Evolutionary conservation across 2,329 filamentous ascomycete species (phyloP).

Genomic region (Pyricularia pennisetigena): DNA sequence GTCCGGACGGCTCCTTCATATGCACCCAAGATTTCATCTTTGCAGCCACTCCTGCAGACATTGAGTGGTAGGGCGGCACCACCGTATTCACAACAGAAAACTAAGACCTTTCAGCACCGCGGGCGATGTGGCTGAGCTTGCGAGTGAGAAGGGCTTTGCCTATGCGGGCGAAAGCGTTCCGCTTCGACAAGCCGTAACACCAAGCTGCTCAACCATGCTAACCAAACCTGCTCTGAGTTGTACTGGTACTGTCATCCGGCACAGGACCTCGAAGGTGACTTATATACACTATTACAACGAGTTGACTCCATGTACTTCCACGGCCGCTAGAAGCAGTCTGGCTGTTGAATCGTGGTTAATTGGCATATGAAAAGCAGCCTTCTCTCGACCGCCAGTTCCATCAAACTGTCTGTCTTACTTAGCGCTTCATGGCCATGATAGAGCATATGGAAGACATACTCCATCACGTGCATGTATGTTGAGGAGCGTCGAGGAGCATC

Average conservation of each 20-base stretch:
- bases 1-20: no score
- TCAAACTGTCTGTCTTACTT: constrained; percentile 72
- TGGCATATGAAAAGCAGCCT: background rate
- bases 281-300: background rate
- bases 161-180: background rate
- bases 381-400: constrained; percentile 49
- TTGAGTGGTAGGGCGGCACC: no score
- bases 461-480: no score
- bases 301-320: background rate
- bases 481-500: constrained; percentile 71
- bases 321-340: background rate
- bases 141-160: no score
- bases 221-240: background rate
- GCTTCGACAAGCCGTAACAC: background rate
- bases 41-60: no score
- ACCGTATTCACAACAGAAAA: no score
- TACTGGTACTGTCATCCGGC: background rate
- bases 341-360: background rate
- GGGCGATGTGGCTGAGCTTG: no score
- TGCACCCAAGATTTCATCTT: no score
- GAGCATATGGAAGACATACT: constrained; percentile 75
- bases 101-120: no score
- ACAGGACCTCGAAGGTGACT: background rate
- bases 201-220: background rate
- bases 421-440: constrained; percentile 78